Conservation (phyloP, 768 basidiomycete species). For the Boletus rubroflammeus region DNA sequence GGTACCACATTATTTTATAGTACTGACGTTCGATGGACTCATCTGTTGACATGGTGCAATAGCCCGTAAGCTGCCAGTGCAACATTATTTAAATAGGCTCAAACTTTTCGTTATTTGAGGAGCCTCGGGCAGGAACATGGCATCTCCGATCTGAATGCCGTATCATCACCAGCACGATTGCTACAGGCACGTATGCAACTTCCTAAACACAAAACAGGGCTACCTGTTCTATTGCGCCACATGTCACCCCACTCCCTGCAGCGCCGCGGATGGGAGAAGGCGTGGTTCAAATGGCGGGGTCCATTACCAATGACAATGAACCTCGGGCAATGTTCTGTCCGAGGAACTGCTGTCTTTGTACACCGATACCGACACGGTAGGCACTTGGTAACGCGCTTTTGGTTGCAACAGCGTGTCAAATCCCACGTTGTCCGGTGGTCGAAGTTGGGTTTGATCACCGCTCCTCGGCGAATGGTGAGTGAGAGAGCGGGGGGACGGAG, state of each 20-base stretch:
- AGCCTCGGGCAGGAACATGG: neutral
- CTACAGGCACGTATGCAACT: neutral
- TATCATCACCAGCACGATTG: neutral
- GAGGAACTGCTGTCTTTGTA: constrained; percentile 12
- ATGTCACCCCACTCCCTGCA: rapidly evolving
- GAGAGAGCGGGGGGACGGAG: neutral
- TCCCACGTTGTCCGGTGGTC: constrained; percentile 6
- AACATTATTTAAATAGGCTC: neutral
- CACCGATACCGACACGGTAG: constrained; percentile 2
- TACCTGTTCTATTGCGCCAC: neutral
- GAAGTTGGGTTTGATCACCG: neutral
- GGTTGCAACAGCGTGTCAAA: constrained; percentile 3
- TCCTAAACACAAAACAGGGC: neutral
- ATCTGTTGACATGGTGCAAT: neutral
- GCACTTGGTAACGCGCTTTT: constrained; percentile 7
- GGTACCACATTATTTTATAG: neutral
- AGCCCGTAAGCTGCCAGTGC: neutral
- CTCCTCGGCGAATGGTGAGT: neutral
- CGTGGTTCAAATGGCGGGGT: constrained; percentile 21
- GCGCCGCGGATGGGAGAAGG: neutral
- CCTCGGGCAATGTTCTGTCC: neutral
- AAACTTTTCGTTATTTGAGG: neutral
- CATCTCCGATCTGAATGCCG: neutral
- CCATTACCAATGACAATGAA: constrained; percentile 8
- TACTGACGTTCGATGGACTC: neutral